Percentiles rank a stretch among this genome's conserved stretches.
phyloP scores from a whole-genome alignment of 208 protist genomes.

The Leishmania martiniquensis region DNA sequence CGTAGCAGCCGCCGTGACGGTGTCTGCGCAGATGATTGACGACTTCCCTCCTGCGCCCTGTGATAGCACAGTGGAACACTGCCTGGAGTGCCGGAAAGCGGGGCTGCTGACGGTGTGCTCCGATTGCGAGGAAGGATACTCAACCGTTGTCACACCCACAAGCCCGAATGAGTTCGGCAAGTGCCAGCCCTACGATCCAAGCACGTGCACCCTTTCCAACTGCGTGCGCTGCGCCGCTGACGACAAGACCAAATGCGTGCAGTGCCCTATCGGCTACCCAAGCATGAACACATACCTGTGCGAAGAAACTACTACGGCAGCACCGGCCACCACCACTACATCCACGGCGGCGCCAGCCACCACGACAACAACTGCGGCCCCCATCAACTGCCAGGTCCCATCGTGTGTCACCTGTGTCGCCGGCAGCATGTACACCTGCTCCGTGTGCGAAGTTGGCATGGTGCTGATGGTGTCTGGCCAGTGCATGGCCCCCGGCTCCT shows the following conservation, averaged over 20 bases:
- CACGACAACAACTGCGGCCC: not conserved
- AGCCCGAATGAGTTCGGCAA: not conserved
- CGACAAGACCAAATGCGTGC: slow-evolving; percentile 8
- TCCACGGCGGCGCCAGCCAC: not conserved
- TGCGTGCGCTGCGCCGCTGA: slow-evolving; percentile 6
- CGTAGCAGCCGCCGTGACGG: not conserved
- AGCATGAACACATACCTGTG: slow-evolving; percentile 1
- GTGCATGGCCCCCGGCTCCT: slow-evolving; percentile 14
- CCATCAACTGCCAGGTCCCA: not conserved
- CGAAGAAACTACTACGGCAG: not conserved
- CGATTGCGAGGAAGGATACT: slow-evolving; percentile 1
- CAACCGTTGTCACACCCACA: not conserved
- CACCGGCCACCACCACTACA: not conserved
- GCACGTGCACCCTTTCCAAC: not conserved
- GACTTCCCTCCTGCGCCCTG: not conserved
- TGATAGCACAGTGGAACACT: not conserved
- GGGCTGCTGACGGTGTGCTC: not conserved
- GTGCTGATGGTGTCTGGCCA: slow-evolving; percentile 5
- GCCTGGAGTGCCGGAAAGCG: not conserved
- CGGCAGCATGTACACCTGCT: not conserved
- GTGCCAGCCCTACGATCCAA: not conserved
- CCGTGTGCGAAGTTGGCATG: slow-evolving; percentile 1
- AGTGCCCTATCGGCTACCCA: slow-evolving; percentile 10
- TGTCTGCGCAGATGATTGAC: slow-evolving; percentile 4
- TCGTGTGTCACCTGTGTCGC: not conserved